Conservation (phyloP, 148 eudicot genomes). For the Drosera capensis region DNA sequence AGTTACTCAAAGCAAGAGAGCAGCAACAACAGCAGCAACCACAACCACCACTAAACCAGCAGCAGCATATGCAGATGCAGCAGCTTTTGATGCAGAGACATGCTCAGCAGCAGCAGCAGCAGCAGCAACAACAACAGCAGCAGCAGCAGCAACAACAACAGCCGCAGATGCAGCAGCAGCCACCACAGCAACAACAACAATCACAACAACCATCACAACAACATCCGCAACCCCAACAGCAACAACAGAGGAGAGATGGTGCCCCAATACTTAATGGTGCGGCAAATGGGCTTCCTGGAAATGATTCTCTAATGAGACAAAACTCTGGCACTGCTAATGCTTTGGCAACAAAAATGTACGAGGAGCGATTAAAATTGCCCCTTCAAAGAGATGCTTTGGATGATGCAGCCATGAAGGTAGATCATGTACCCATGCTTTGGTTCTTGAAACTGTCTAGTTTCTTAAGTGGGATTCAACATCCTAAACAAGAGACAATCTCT, state of each 20-base stretch:
- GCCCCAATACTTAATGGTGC: constrained; percentile 38
- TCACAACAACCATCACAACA: constrained; percentile 41
- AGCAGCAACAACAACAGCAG: constrained; percentile 15
- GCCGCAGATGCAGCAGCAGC: constrained; percentile 33
- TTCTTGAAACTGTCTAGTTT: neutral
- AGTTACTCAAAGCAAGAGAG: constrained; percentile 49
- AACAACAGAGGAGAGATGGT: constrained; percentile 45
- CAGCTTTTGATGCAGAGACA: constrained; percentile 41
- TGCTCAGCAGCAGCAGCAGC: constrained; percentile 41
- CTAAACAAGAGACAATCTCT: too few species aligned
- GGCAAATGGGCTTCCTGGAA: constrained; percentile 35
- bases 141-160: constrained; percentile 26
- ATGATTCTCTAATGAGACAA: constrained; percentile 36
- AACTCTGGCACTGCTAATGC: constrained; percentile 44
- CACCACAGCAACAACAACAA: constrained; percentile 32
- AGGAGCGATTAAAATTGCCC: constrained; percentile 47
- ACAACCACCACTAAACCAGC: constrained; percentile 15
- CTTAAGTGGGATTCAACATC: neutral
- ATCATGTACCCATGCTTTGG: neutral
- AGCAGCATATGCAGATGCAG: constrained; percentile 26
- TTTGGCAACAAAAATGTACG: constrained; percentile 44
- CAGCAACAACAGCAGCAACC: constrained; percentile 11
- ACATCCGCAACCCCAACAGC: constrained; percentile 35
- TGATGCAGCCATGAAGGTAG: constrained; percentile 44
- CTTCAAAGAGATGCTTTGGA: constrained; percentile 43